Percentiles rank a stretch among this genome's conserved stretches.
Conservation (phyloP, 768 basidiomycete genomes). For the Hericium alpestre region DNA sequence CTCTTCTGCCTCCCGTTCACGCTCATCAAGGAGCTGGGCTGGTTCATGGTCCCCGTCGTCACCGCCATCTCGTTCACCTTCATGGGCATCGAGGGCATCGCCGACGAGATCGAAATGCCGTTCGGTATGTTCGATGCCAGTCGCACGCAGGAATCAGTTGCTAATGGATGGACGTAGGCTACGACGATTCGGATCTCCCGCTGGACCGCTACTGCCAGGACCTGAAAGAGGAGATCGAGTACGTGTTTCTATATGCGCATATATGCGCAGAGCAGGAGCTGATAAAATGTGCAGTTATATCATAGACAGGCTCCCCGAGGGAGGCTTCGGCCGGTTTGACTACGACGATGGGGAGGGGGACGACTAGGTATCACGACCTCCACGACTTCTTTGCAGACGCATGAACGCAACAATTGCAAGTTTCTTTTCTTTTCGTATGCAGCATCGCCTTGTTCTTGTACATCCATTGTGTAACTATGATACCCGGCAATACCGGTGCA, state of each 20-base stretch:
- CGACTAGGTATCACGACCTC: constrained; percentile 24
- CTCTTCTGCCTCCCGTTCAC: constrained; percentile 86
- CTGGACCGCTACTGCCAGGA: constrained; percentile 81
- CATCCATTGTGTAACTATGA: not conserved
- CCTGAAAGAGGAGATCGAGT: constrained; percentile 78
- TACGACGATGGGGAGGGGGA: constrained; percentile 78
- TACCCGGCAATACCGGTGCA: not conserved
- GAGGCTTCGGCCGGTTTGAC: constrained; percentile 61
- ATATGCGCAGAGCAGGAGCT: not conserved
- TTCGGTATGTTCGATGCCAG: constrained; percentile 47
- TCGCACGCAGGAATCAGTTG: not conserved
- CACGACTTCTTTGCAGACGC: no score
- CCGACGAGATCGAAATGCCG: constrained; percentile 90
- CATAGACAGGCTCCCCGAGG: constrained; percentile 60
- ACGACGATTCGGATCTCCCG: constrained; percentile 59
- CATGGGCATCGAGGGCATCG: constrained; percentile 94
- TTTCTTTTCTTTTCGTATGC: not conserved
- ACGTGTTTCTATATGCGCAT: constrained; percentile 21
- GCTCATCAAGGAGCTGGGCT: constrained; percentile 71
- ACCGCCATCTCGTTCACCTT: constrained; percentile 84
- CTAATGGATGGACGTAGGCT: not conserved
- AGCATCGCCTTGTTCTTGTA: not conserved
- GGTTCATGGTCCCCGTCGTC: constrained; percentile 76
- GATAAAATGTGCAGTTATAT: constrained; percentile 39
- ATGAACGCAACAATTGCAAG: no score